Conservation (phyloP, 352 stramenopile species). For the Globisporangium canariense region DNA sequence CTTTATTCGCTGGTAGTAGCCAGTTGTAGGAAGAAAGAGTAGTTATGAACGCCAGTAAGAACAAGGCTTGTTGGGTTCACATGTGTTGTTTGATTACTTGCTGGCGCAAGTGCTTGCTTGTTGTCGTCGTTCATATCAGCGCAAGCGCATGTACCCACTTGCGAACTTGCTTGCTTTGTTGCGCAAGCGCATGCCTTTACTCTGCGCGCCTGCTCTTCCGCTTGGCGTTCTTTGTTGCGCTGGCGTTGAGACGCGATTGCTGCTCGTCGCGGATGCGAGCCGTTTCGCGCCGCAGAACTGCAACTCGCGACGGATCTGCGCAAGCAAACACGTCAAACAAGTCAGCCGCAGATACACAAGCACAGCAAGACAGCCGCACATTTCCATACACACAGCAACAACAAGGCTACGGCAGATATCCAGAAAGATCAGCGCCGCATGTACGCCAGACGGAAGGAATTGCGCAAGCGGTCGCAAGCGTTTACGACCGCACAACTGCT, state of each 20-base stretch:
- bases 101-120: background rate
- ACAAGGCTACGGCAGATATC: background rate
- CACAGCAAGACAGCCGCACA: constrained; percentile 10
- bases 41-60: background rate
- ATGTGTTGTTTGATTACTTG: background rate
- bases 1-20: background rate
- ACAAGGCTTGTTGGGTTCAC: background rate
- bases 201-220: constrained; percentile 3
- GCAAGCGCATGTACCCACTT: background rate
- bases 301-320: constrained; percentile 52
- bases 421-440: background rate
- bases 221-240: constrained; percentile 24
- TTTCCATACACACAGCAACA: constrained; percentile 4
- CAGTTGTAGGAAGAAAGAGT: background rate
- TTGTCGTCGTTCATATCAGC: background rate
- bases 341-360: constrained; percentile 14
- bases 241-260: constrained; percentile 30
- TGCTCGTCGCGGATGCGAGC: constrained; percentile 52
- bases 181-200: background rate
- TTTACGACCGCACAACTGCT: constrained; percentile 16
- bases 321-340: background rate
- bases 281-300: constrained; percentile 51
- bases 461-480: background rate
- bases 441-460: background rate
- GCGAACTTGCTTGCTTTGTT: background rate